Evolutionary conservation across 1,284 basidiomycete genomes (phyloP).

Genomic region (Ceratobasidium sp.): DNA sequence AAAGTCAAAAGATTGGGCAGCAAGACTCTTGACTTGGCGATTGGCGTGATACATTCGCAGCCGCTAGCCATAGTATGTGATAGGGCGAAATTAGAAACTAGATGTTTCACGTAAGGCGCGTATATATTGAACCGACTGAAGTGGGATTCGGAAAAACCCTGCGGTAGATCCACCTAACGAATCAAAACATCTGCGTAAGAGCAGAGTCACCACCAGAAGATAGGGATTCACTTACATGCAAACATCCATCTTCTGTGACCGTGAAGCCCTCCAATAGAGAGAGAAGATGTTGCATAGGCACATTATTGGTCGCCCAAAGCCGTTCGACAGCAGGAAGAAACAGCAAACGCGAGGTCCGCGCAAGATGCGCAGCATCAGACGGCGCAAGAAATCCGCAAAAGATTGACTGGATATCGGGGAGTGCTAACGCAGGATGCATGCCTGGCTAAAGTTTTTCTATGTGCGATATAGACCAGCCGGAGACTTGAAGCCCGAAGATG

Average conservation of each 20-base stretch:
- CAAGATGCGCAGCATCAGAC: not conserved
- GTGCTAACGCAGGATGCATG: too few relatives aligned
- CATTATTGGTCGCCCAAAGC: not conserved
- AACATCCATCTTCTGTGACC: not conserved
- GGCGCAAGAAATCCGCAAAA: not conserved
- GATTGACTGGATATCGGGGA: too few relatives aligned
- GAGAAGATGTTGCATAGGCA: not conserved
- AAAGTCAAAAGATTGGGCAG: not conserved
- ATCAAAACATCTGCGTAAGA: too few relatives aligned
- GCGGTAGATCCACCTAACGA: not conserved
- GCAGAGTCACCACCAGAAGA: too few relatives aligned
- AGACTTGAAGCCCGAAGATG: too few relatives aligned
- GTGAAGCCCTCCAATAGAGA: not conserved
- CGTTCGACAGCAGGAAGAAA: not conserved
- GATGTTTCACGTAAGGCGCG: not conserved
- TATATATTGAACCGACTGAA: not conserved
- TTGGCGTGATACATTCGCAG: not conserved
- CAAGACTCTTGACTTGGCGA: not conserved
- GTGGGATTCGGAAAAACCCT: not conserved
- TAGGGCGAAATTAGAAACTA: not conserved
- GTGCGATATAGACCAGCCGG: too few relatives aligned
- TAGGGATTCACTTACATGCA: too few relatives aligned
- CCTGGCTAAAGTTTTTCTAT: too few relatives aligned
- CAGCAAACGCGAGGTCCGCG: not conserved
- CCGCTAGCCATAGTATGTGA: too few relatives aligned